phyloP scores from a whole-genome alignment of 257 asterid species.

The Galeopsis tetrahit region DNA sequence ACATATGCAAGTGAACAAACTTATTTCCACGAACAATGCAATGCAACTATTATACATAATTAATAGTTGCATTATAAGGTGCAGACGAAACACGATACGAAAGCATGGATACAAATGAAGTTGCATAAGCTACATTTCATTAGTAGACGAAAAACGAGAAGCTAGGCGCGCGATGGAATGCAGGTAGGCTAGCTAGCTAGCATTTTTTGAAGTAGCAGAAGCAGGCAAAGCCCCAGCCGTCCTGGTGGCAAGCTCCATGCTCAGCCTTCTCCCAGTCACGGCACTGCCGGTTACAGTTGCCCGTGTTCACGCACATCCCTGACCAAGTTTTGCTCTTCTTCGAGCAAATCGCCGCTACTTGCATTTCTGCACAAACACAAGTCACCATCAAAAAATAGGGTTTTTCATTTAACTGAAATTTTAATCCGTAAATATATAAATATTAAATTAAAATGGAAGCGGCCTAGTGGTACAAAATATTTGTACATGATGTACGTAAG shows the following conservation, averaged over 20 bases:
- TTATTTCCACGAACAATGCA: too few relatives aligned
- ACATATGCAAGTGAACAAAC: too few relatives aligned
- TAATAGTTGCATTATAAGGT: too few relatives aligned
- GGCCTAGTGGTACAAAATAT: too few relatives aligned
- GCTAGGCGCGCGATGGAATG: not conserved
- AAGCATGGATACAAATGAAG: too few relatives aligned
- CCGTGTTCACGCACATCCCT: constrained; percentile 32
- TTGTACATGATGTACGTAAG: too few relatives aligned
- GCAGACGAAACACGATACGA: too few relatives aligned
- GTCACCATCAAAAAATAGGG: not conserved
- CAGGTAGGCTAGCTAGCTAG: not conserved
- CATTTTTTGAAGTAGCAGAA: constrained; percentile 44
- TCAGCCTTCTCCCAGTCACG: constrained; percentile 42
- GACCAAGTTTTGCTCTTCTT: constrained; percentile 49
- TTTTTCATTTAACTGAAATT: too few relatives aligned
- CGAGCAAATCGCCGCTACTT: constrained; percentile 35
- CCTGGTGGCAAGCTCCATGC: constrained; percentile 49
- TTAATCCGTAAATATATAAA: too few relatives aligned
- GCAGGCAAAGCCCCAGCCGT: constrained; percentile 43
- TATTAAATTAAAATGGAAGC: too few relatives aligned
- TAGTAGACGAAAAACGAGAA: not conserved
- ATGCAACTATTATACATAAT: too few relatives aligned
- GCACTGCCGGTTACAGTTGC: constrained; percentile 49
- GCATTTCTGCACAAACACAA: constrained; percentile 32
- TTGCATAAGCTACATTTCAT: not conserved